Conservation (phyloP, 306 rosid genomes). For the Vicia faba region DNA sequence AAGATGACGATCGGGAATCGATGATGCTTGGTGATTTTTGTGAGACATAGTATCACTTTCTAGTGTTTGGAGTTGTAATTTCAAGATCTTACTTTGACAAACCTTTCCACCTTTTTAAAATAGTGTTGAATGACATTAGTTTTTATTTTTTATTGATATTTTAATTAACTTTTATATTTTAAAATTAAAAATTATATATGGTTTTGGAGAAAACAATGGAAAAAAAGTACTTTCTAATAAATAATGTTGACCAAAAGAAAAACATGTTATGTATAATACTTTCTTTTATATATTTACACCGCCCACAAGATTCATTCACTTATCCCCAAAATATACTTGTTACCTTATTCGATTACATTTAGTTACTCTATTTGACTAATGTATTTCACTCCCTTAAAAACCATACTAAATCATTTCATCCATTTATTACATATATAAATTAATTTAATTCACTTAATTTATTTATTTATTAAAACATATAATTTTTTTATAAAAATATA, state of each 20-base stretch:
- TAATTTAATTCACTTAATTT: too few relatives aligned
- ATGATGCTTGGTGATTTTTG: background rate
- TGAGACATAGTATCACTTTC: background rate
- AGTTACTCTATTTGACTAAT: too few relatives aligned
- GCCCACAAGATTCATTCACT: background rate
- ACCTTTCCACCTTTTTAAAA: background rate
- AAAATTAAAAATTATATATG: background rate
- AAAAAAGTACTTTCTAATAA: too few relatives aligned
- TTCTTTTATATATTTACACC: background rate
- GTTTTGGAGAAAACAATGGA: background rate
- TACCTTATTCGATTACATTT: background rate
- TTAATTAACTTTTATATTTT: background rate
- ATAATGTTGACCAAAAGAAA: background rate
- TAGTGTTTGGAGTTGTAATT: background rate
- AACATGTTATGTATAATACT: background rate
- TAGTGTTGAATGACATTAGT: background rate
- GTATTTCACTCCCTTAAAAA: too few relatives aligned
- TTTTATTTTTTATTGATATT: background rate
- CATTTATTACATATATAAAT: too few relatives aligned
- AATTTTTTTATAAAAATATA: background rate
- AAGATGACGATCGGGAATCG: slow-evolving; percentile 4
- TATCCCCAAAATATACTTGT: too few relatives aligned
- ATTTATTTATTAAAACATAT: background rate
- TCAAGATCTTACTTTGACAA: background rate
- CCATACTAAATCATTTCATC: too few relatives aligned